Conservation (phyloP, 768 basidiomycete species). For the Gelatoporia subvermispora region DNA sequence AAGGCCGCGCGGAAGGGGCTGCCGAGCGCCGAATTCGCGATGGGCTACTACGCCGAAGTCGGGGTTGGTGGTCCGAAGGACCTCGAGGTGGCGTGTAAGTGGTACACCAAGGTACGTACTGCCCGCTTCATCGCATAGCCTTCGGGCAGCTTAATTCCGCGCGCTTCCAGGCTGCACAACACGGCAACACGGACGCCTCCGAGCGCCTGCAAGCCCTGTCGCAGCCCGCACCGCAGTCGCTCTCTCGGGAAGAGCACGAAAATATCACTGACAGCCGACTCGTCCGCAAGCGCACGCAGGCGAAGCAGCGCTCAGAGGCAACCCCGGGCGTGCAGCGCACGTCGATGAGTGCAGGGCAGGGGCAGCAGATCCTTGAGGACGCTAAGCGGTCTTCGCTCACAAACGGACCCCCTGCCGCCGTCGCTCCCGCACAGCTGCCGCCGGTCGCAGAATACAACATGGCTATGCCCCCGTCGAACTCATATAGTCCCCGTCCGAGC, state of each 20-base stretch:
- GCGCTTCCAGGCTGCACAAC: slow-evolving; percentile 58
- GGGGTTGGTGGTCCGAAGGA: slow-evolving; percentile 77
- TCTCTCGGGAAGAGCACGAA: slow-evolving; percentile 81
- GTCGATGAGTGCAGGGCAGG: background rate
- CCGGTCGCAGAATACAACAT: too few species aligned
- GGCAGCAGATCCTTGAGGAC: background rate
- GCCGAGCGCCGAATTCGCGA: slow-evolving; percentile 85
- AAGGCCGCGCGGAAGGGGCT: slow-evolving; percentile 76
- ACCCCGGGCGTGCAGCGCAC: background rate
- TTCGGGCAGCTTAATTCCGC: slow-evolving; percentile 2
- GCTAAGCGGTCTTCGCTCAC: background rate
- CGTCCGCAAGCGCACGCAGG: slow-evolving; percentile 77
- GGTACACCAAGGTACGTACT: slow-evolving; percentile 64
- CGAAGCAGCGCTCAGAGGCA: slow-evolving; percentile 50
- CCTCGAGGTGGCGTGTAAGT: slow-evolving; percentile 58
- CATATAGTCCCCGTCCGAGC: background rate
- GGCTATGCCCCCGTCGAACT: too few species aligned
- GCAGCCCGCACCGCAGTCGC: slow-evolving; percentile 51
- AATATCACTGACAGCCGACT: slow-evolving; percentile 72
- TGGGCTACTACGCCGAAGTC: slow-evolving; percentile 94
- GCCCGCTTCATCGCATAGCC: background rate
- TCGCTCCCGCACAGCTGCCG: too few species aligned
- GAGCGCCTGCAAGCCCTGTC: slow-evolving; percentile 69
- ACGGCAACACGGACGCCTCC: slow-evolving; percentile 77
- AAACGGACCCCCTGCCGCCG: background rate